Percentiles rank a stretch among this genome's conserved stretches.
Evolutionary conservation across 768 basidiomycete genomes (phyloP).

Genomic region (Lanmaoa pseudosensibilis): DNA sequence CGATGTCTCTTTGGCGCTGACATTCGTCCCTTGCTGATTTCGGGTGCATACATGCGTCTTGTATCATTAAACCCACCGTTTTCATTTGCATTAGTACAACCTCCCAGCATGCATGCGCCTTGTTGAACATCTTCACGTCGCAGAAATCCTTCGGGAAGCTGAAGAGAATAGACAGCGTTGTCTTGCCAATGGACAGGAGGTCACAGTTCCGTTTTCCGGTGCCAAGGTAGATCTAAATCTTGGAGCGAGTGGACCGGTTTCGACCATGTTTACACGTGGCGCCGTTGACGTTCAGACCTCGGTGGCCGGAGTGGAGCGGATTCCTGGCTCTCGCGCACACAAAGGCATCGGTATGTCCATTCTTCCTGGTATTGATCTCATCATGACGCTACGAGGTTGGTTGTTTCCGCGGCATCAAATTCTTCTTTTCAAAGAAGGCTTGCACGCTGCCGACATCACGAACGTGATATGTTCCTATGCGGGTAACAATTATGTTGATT

Average conservation of each 20-base stretch:
- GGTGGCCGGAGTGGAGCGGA: background rate
- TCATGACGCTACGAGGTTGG: background rate
- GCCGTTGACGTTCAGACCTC: background rate
- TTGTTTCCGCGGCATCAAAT: background rate
- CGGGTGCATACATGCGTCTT: constrained; percentile 15
- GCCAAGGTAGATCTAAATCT: background rate
- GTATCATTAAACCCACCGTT: background rate
- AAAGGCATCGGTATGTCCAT: constrained; percentile 6
- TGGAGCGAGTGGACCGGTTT: background rate
- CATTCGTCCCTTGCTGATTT: background rate
- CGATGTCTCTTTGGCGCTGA: constrained; percentile 1
- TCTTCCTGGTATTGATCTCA: background rate
- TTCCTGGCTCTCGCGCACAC: background rate
- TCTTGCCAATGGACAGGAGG: constrained; percentile 40
- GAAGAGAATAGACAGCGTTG: constrained; percentile 43
- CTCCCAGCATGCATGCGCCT: constrained; percentile 74
- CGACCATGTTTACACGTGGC: background rate
- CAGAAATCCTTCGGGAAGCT: constrained; percentile 68
- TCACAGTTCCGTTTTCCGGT: background rate
- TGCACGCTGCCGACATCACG: constrained; percentile 26
- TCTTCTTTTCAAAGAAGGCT: constrained; percentile 8
- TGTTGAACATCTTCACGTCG: constrained; percentile 67
- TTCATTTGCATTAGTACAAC: constrained; percentile 51
- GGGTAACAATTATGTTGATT: constrained; percentile 18
- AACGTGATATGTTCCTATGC: constrained; percentile 20